Evolutionary conservation across 805 yeast species (phyloP), one percentile per base, ranked within the genome.

Genomic region (Candida nemodendra): DNA sequence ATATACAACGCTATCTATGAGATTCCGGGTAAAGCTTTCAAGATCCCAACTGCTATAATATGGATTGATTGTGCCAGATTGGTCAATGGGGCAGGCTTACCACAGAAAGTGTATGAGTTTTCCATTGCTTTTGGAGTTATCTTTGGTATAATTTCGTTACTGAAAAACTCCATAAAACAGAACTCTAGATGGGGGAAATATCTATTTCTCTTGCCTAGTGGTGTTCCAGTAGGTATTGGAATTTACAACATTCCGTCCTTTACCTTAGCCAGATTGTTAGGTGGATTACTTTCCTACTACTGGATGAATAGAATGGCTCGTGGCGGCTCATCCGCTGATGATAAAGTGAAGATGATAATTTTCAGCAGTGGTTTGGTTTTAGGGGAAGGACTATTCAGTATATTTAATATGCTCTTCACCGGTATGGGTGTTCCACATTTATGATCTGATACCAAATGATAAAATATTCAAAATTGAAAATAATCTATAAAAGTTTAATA

Each of bases 151-250:
- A 76, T 89, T 6, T 75, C 95, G 0, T 62, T 89, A 24, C 48
- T 80, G 13, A 79, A 80, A 44, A 77, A 87, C 46, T 59, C 74
- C 2, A 47, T 81, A 12, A 69, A 72, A 34, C 61, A 63, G 24
- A 18, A 40, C 1, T 31, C 39, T 11, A 45, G 36, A 14, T 54
- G 45, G 54, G 60, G 65, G 30, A 59, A 53, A 30, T 69, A 68
- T 39, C 51, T 78, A 40, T 64, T 71, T 2, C 86, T 74, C 64
- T 64, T 91, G 18, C 99, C 99, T 1, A 81, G 88, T 16, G 99
- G 99, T 9, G 95, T 93, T 18, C 97, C 99, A 2, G 96, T 90
- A 13, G 99, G 99, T 1, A 84, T 91, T 35, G 98, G 99, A 13
- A 88, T 91, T 44, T 93, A 91, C 61, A 93, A 93, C 59, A 74